Evolutionary conservation across 2,329 filamentous ascomycete species (phyloP).

Genomic region (Nemania sp.): DNA sequence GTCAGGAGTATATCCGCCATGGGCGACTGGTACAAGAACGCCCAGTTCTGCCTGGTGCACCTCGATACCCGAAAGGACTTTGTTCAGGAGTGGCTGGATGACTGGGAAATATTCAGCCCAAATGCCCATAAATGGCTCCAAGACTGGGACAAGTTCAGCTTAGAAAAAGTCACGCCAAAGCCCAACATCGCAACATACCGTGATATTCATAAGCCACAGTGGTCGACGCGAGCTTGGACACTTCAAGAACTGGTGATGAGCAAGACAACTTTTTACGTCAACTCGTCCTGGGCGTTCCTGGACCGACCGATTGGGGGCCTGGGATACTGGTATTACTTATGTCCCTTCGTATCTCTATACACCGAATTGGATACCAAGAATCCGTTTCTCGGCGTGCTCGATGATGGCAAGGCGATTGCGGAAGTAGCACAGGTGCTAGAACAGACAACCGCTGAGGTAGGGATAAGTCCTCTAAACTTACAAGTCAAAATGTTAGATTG

Average conservation of each 20-base stretch:
- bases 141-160: neutral
- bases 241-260: constrained; percentile 43
- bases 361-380: constrained; percentile 29
- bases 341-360: constrained; percentile 38
- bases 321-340: constrained; percentile 41
- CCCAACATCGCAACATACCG: constrained; percentile 31
- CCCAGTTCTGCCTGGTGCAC: constrained; percentile 41
- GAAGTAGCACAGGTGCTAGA: neutral
- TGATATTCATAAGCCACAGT: constrained; percentile 35
- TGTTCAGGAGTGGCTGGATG: constrained; percentile 30
- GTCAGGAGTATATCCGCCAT: constrained; percentile 38
- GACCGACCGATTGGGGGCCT: constrained; percentile 38
- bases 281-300: constrained; percentile 38
- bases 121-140: neutral
- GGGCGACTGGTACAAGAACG: constrained; percentile 39
- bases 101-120: constrained; percentile 31
- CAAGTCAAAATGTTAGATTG: no score
- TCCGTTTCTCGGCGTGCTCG: constrained; percentile 13
- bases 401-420: neutral
- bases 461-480: neutral
- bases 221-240: constrained; percentile 41
- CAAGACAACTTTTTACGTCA: constrained; percentile 43
- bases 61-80: constrained; percentile 31
- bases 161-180: neutral
- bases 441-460: neutral